Evolutionary conservation across 1,139 yeast species (phyloP).

Genomic region (Sugiyamaella xylanicola): DNA sequence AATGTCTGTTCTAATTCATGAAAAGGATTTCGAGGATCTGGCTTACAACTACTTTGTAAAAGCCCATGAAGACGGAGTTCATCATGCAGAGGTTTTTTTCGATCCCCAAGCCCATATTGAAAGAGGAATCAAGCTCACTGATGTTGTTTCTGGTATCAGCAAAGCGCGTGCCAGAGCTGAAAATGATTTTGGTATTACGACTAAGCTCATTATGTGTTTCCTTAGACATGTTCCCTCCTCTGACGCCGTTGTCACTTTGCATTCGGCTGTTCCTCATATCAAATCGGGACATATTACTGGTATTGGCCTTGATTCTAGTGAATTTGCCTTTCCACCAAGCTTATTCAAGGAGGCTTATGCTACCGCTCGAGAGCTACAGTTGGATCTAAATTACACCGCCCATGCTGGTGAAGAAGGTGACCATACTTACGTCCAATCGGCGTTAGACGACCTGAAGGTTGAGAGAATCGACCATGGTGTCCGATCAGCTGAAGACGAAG

Average conservation of each 20-base stretch:
- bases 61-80: conserved; percentile 59
- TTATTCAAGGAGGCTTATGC: conserved; percentile 63
- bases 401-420: conserved; percentile 92
- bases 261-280: conserved; percentile 53
- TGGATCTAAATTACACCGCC: conserved; percentile 61
- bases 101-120: conserved; percentile 84
- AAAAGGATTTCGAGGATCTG: conserved; percentile 69
- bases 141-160: conserved; percentile 64
- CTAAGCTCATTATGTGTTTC: conserved; percentile 76
- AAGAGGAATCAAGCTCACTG: conserved; percentile 60
- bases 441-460: conserved; percentile 61
- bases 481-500: conserved; percentile 57
- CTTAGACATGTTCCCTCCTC: conserved; percentile 69
- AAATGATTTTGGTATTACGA: conserved; percentile 58
- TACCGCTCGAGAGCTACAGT: conserved; percentile 48
- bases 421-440: conserved; percentile 57
- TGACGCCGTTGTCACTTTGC: conserved; percentile 59
- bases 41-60: conserved; percentile 72
- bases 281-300: conserved; percentile 64
- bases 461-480: conserved; percentile 81
- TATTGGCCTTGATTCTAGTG: conserved; percentile 75
- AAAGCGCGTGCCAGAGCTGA: conserved; percentile 65
- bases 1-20: conserved; percentile 65
- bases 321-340: conserved; percentile 72
- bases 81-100: conserved; percentile 71